Base-by-base conservation (phyloP, 2,329 filamentous ascomycete genomes). In the Ophiognomonia clavigignenti-juglandacearum region DNA sequence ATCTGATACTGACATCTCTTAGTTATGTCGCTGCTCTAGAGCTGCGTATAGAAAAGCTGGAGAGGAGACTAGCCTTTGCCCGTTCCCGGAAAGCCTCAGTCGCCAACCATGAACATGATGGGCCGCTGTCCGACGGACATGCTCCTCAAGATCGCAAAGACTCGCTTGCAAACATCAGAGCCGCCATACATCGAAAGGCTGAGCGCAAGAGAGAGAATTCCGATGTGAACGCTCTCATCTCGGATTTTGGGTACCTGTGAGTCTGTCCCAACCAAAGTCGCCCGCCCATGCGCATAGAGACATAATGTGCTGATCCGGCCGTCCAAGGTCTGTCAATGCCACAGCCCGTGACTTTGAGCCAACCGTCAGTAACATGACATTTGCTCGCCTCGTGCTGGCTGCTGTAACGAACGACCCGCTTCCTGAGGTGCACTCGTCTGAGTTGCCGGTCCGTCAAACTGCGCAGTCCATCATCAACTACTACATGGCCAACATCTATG, bases 11-110 rank as follows among this genome's bases (percentile, higher is more conserved):
- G 39, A 62, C 52, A 4, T 8, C 24, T 16, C 26, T 13, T 47
- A 86, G 83, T 67, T 98, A 97, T 74, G 91, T 97, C 37, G 89
- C 92, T 7, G 95, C 92, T 1, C 76, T 98, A n/a, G 92, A 97
- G 64, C 82, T 91, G 14, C 84, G 88, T 48, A 85, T 95, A 56
- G 91, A 97, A 64, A 88, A 87, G 65, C 78, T 97, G 8, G 88
- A 96, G 65, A 85, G 82, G 61, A 83, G 83, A 48, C 77, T 96
- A 39, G 74, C 78, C 27, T 86, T 82, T 66, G 83, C 83, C 43
- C 75, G 80, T 57, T 80, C 82, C 18, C 82, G 86, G 54, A 88
- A 88, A 56, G 83, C 80, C 11, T 86, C 86, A 4, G 73, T 88
- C 14, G 73, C 78, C 20, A 75, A 86, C 57, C 74, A 84, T 55